Percentiles rank a stretch among this genome's conserved stretches.
phyloP scores from a whole-genome alignment of 352 stramenopile genomes.

The Nothophytophthora sp. region DNA sequence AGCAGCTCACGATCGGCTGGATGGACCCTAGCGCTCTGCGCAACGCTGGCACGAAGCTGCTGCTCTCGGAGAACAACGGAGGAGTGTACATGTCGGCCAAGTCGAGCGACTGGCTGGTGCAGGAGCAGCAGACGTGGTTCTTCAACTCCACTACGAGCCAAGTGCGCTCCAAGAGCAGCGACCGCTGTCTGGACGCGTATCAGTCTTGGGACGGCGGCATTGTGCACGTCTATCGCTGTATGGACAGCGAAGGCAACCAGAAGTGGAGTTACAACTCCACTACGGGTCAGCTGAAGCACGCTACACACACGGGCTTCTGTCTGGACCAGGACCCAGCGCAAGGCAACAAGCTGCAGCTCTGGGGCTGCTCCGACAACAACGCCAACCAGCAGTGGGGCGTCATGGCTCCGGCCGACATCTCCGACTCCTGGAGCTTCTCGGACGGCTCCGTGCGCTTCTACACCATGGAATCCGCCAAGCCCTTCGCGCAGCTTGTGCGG shows the following conservation, averaged over 20 bases:
- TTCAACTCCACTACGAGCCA: conserved; percentile 48
- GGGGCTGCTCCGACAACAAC: conserved; percentile 52
- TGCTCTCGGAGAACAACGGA: conserved; percentile 42
- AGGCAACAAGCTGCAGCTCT: conserved; percentile 63
- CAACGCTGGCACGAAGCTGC: conserved; percentile 25
- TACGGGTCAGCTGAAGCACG: conserved; percentile 47
- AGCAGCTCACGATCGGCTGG: conserved; percentile 33
- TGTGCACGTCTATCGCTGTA: conserved; percentile 59
- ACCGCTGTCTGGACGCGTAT: conserved; percentile 67
- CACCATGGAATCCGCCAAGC: conserved; percentile 39
- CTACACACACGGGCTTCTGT: conserved; percentile 51
- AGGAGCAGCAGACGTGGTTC: conserved; percentile 69
- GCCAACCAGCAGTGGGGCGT: conserved; percentile 55
- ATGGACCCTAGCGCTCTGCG: conserved; percentile 29
- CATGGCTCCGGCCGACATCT: conserved; percentile 8
- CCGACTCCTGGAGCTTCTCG: conserved; percentile 14
- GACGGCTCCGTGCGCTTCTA: conserved; percentile 40
- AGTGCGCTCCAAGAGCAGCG: conserved; percentile 68
- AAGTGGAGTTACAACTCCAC: conserved; percentile 60
- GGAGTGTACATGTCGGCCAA: conserved; percentile 40
- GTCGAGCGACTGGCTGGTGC: conserved; percentile 46
- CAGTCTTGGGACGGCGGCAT: conserved; percentile 44
- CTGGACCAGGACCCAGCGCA: conserved; percentile 48
- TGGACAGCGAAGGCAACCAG: conserved; percentile 59
- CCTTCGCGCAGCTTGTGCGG: conserved; percentile 42